These are phyloP conservation scores for Phytopythium chamaehyphon DNA, from an alignment of 352 stramenopile species.

Conservation along the genomic window DNA sequence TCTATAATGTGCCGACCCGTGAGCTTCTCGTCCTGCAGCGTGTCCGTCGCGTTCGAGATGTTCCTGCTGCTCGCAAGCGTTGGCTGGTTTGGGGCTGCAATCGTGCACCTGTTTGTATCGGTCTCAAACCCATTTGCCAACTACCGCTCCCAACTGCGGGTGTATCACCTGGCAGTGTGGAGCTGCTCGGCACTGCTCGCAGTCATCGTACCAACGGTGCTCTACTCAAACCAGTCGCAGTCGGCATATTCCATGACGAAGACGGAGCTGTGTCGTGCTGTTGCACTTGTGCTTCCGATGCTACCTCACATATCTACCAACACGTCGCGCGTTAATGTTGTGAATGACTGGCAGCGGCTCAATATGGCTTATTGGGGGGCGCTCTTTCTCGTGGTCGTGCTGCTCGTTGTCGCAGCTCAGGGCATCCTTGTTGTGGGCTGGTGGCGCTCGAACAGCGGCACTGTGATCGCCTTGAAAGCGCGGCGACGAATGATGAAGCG, in stretches of 20 bases:
- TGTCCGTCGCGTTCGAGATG: slow-evolving; percentile 42
- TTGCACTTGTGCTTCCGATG: slow-evolving; percentile 41
- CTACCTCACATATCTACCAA: slow-evolving; percentile 20
- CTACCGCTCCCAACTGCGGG: slow-evolving; percentile 55
- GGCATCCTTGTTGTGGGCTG: slow-evolving; percentile 59
- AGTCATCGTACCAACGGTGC: slow-evolving; percentile 28
- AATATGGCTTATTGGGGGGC: slow-evolving; percentile 59
- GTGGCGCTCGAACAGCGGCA: slow-evolving; percentile 77
- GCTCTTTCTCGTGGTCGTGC: slow-evolving; percentile 50
- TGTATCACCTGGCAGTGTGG: slow-evolving; percentile 60
- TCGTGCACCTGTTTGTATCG: slow-evolving; percentile 70
- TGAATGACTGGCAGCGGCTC: slow-evolving; percentile 44
- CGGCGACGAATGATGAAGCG: slow-evolving; percentile 69
- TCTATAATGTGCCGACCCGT: slow-evolving; percentile 28
- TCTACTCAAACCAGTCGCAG: slow-evolving; percentile 38
- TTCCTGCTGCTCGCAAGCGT: slow-evolving; percentile 57
- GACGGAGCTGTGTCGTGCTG: slow-evolving; percentile 45
- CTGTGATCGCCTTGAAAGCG: slow-evolving; percentile 64
- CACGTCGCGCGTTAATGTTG: slow-evolving; percentile 15
- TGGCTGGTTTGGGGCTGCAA: slow-evolving; percentile 65
- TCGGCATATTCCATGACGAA: slow-evolving; percentile 32
- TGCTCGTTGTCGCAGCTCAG: slow-evolving; percentile 56
- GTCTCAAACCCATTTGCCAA: slow-evolving; percentile 73
- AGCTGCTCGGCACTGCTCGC: slow-evolving; percentile 34
- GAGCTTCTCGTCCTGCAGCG: slow-evolving; percentile 27